Percentiles rank a stretch among this genome's conserved stretches.
These are phyloP conservation scores for Hemileccinum rubropunctum DNA, from an alignment of 768 basidiomycete species.

Conservation along the genomic window DNA sequence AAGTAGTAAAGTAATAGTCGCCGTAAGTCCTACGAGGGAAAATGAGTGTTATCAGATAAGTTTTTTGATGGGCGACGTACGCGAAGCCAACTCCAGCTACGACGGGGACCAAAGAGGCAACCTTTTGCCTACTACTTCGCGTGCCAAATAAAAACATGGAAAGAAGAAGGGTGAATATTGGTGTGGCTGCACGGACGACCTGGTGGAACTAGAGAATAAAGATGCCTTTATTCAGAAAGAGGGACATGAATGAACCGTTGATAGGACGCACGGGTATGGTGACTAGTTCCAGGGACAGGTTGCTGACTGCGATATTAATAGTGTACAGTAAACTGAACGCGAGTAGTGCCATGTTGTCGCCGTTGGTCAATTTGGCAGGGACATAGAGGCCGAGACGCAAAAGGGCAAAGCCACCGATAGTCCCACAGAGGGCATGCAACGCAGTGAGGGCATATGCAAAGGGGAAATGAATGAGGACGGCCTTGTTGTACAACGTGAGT, in stretches of 20 bases:
- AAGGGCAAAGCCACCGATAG: slow-evolving; percentile 72
- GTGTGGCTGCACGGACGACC: slow-evolving; percentile 90
- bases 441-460: slow-evolving; percentile 96
- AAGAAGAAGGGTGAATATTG: slow-evolving; percentile 86
- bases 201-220: slow-evolving; percentile 85
- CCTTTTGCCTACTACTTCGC: slow-evolving; percentile 56
- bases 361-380: slow-evolving; percentile 49
- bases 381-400: slow-evolving; percentile 55
- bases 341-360: slow-evolving; percentile 60
- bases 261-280: slow-evolving; percentile 73
- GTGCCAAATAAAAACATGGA: slow-evolving; percentile 66
- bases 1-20: slow-evolving; percentile 87
- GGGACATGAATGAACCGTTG: not conserved
- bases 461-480: slow-evolving; percentile 86
- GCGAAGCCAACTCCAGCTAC: slow-evolving; percentile 89
- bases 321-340: slow-evolving; percentile 91
- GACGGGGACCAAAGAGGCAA: slow-evolving; percentile 79
- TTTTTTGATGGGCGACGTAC: slow-evolving; percentile 35
- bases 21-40: slow-evolving; percentile 76
- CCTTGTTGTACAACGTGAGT: slow-evolving; percentile 95
- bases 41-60: not conserved
- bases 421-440: slow-evolving; percentile 83
- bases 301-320: slow-evolving; percentile 93
- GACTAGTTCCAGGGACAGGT: slow-evolving; percentile 83
- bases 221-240: not conserved